A percentile compares a stretch with the other conserved stretches of the same genome.
These are phyloP conservation scores for Torulaspora microellipsoides DNA, from an alignment of 805 yeast genomes.

Conservation along the genomic window DNA sequence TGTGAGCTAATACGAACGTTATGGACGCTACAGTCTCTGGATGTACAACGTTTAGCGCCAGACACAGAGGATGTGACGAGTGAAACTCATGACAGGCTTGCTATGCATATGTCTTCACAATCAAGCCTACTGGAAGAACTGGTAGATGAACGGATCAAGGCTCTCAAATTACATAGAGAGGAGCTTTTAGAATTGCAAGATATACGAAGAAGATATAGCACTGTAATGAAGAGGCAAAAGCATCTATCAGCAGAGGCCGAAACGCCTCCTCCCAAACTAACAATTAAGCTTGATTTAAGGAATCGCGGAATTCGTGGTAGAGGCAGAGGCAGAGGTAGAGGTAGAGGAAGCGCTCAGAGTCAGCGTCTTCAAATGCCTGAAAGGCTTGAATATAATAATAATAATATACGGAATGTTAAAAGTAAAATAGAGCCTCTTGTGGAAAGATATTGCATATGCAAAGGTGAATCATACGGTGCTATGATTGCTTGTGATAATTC, in stretches of 20 bases:
- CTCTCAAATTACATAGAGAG: conserved; percentile 8
- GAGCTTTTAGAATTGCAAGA: conserved; percentile 10
- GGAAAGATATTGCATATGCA: conserved; percentile 44
- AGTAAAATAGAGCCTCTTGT: not conserved
- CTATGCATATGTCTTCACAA: conserved; percentile 12
- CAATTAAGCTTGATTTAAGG: conserved; percentile 13
- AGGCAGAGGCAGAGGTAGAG: not conserved
- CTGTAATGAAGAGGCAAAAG: conserved; percentile 6
- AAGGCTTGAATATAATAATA: no score
- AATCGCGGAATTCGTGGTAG: not conserved
- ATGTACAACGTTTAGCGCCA: conserved; percentile 17
- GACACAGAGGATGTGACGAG: conserved; percentile 12
- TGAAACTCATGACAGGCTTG: conserved; percentile 9
- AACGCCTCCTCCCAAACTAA: conserved; percentile 12
- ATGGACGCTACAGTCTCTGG: conserved; percentile 39
- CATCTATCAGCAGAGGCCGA: conserved; percentile 1
- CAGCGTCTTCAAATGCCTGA: not conserved
- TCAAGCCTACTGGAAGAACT: conserved; percentile 13
- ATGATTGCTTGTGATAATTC: conserved; percentile 91
- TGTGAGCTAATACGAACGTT: conserved; percentile 40
- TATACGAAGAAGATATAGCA: conserved; percentile 6
- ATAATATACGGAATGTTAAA: not conserved
- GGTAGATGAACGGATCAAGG: conserved; percentile 10
- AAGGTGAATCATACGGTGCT: conserved; percentile 51
- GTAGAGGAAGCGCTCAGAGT: not conserved